Conservation (phyloP, 495 filamentous ascomycete species). For the Annulohypoxylon moriforme region DNA sequence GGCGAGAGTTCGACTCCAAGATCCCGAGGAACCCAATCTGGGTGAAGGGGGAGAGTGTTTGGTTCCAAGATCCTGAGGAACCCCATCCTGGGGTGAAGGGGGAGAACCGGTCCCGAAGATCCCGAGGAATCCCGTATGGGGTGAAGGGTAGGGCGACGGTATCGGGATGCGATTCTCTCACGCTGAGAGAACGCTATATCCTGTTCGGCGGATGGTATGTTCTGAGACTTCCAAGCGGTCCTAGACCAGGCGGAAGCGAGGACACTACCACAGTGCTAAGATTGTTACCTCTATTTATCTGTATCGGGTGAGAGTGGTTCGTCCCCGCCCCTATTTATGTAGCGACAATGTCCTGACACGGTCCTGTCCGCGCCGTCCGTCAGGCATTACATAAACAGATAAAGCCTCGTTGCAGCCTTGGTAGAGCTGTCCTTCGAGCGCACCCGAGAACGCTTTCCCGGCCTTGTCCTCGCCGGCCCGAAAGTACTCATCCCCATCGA, state of each 20-base stretch:
- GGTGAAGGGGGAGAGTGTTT: not conserved
- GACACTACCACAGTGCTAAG: conserved; percentile 11
- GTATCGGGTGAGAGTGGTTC: conserved; percentile 17
- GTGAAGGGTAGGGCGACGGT: conserved; percentile 32
- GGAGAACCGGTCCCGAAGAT: conserved; percentile 6
- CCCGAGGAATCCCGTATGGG: conserved; percentile 1
- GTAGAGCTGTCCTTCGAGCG: conserved; percentile 2
- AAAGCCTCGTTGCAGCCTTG: conserved; percentile 19
- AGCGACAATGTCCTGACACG: conserved; percentile 36
- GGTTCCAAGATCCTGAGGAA: conserved; percentile 26
- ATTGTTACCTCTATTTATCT: conserved; percentile 4
- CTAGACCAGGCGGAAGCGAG: conserved; percentile 29
- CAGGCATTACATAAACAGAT: conserved; percentile 9
- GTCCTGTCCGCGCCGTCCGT: conserved; percentile 21
- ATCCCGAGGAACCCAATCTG: conserved; percentile 1
- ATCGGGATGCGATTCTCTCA: conserved; percentile 21
- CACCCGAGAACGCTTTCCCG: not conserved
- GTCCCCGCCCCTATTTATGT: conserved; percentile 13
- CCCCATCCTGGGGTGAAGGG: conserved; percentile 19
- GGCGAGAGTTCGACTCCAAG: not conserved
- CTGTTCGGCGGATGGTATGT: conserved; percentile 20
- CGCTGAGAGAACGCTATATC: not conserved
- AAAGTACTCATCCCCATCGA: not conserved
- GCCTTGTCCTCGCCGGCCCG: conserved; percentile 11
- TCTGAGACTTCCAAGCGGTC: conserved; percentile 35